Evolutionary conservation across 805 yeast species (phyloP), one percentile per base, ranked within the genome.

Genomic region (Candida rishiriensis): DNA sequence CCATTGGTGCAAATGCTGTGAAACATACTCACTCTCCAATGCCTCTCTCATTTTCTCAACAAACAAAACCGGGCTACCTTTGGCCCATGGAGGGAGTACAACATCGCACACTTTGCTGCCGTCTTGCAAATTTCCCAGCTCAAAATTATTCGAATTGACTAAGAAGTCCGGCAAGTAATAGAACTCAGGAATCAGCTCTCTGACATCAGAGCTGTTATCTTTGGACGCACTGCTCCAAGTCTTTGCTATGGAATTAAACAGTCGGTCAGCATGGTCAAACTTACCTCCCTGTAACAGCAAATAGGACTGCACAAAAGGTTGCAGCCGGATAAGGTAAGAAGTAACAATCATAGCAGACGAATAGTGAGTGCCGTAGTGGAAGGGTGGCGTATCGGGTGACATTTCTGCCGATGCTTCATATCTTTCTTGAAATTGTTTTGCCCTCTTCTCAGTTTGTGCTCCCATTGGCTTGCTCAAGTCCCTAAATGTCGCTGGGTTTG

Each of bases 311-410:
- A 85, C 91, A 63, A 80, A 86, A 0, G 97, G 97, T 49, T 82
- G 76, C 21, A 88, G 54, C 39, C 97, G 70, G 33, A 88, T 86
- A 50, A 88, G 61, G 53, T 76, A 88, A 0, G 93, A 84, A 0
- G 95, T 75, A 2, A 88, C 96, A 57, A 88, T 88, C 97, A 88
- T 89, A 0, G 96, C 95, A 0, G 95, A 86, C 0, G 96, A 88
- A 59, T 88, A 88, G 61, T 88, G 97, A 0, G 97, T 89, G 2
- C 97, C 97, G 56, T 88, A 88, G 60, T 88, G 96, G 62, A 88
- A 88, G 0, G 96, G 86, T 0, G 89, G 88, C 0, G 55, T 47
- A 32, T 59, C 64, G 0, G 88, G 70, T 5, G 66, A 56, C 44
- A 88, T 66, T 42, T 85, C 79, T 17, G 68, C 73, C 18, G 87